Conservation (phyloP, 352 stramenopile genomes). For the Saprolegnia parasitica region DNA sequence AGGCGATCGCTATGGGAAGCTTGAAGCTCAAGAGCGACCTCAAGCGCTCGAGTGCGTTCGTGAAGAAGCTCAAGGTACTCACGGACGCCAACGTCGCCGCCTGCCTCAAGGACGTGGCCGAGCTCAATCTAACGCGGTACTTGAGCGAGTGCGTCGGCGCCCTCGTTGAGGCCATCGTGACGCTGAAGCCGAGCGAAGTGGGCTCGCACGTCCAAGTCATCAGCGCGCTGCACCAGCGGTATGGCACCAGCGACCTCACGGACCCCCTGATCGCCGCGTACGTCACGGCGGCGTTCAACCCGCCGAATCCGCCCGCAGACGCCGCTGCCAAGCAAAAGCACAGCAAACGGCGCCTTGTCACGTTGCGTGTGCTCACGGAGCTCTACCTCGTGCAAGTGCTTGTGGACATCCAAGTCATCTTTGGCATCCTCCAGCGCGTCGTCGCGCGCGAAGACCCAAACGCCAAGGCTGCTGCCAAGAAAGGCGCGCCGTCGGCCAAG, state of each 20-base stretch:
- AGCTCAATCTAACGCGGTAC: slow-evolving; percentile 93
- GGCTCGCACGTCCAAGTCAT: slow-evolving; percentile 77
- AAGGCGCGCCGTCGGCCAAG: slow-evolving; percentile 30
- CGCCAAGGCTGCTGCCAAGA: slow-evolving; percentile 29
- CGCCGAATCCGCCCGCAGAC: slow-evolving; percentile 31
- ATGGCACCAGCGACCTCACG: slow-evolving; percentile 75
- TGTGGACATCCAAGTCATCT: slow-evolving; percentile 62
- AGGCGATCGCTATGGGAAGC: slow-evolving; percentile 74
- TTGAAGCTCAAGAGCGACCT: slow-evolving; percentile 97
- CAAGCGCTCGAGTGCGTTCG: slow-evolving; percentile 97
- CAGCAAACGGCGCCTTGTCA: slow-evolving; percentile 53
- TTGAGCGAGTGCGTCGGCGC: slow-evolving; percentile 91
- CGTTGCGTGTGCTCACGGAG: slow-evolving; percentile 79
- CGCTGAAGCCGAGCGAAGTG: slow-evolving; percentile 84
- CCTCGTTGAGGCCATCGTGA: slow-evolving; percentile 69
- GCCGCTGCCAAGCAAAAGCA: slow-evolving; percentile 66
- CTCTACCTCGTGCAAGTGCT: slow-evolving; percentile 76
- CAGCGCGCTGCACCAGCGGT: slow-evolving; percentile 89
- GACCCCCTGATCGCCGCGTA: slow-evolving; percentile 49
- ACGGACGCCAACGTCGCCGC: slow-evolving; percentile 61
- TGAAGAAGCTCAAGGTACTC: slow-evolving; percentile 93
- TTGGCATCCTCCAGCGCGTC: slow-evolving; percentile 78
- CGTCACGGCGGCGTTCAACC: slow-evolving; percentile 38
- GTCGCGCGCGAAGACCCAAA: slow-evolving; percentile 44
- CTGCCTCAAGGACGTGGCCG: slow-evolving; percentile 79